Base-by-base conservation (phyloP, 768 basidiomycete genomes). In the Hericium coralloides region DNA sequence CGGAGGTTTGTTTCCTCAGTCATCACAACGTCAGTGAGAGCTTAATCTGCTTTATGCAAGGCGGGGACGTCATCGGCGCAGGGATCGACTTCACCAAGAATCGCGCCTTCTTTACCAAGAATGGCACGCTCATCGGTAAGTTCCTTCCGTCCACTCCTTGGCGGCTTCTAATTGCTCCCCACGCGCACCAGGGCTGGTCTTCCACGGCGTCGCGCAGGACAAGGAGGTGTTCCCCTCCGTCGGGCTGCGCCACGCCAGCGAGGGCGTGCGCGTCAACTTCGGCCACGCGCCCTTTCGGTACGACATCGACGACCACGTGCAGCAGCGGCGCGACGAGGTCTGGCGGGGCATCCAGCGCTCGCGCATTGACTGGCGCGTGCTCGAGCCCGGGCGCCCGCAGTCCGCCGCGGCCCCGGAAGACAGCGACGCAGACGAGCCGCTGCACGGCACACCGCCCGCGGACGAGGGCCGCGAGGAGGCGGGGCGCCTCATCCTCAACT, bases 71-170 rank as follows among this genome's bases (percentile, higher is more conserved):
- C 23, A 79, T 99, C 58, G 95, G 95, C 12, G 95, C 93, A 65
- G 95, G 95, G 1, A 79, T 98, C 58, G 92, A 98, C 70, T 97
- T 93, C 66, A 85, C 84, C 47, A 82, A 79, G 18, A 79, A 89
- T 57, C 77, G 79, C 55, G 85, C 84, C 0, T 97, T 98, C 71
- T 97, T 87, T 68, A 97, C 94, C 31, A 93, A 89, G 74, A 95
- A 95, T 58, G 90, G 92, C 12, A 69, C 74, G 15, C 76, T 84
- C 60, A 75, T 92, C 48, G 85, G 89, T 87, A 65, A 39, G 64
- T 23, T 38, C 7, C 43, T 38, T 26, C 20, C 43, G 5, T 39
- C 43, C 25, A 39, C 51, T 25, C 49, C 38, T 55, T 65, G 55
- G 8, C 45, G 14, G 22, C 20, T 55, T 38, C 55, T 66, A 56